Evolutionary conservation across 441 rosid species (phyloP).

Genomic region (Euphorbia schlechtendalii): DNA sequence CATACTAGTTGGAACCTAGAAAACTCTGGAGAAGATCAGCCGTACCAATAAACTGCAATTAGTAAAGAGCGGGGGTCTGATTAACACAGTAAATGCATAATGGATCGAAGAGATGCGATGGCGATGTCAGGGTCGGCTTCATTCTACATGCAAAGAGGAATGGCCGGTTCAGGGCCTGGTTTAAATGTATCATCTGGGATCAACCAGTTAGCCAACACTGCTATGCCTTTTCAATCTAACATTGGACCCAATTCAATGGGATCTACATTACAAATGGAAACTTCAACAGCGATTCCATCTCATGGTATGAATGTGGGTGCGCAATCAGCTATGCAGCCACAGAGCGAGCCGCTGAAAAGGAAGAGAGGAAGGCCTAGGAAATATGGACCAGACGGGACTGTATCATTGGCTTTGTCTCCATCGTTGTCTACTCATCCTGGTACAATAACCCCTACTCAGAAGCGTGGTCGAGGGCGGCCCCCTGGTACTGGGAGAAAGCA

Average conservation of each 20-base stretch:
- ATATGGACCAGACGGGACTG: constrained; percentile 76
- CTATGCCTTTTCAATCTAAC: constrained; percentile 47
- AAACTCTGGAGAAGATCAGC: constrained; percentile 5
- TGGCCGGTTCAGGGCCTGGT: constrained; percentile 45
- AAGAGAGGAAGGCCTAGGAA: constrained; percentile 93
- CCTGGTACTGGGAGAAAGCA: constrained; percentile 87
- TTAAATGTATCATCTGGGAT: constrained; percentile 58
- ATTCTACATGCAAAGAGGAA: constrained; percentile 76
- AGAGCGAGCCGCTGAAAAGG: constrained; percentile 53
- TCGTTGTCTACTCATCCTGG: constrained; percentile 52
- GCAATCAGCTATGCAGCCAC: constrained; percentile 30
- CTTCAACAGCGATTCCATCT: constrained; percentile 40
- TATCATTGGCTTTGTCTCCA: constrained; percentile 80
- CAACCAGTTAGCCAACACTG: constrained; percentile 48
- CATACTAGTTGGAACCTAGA: constrained; percentile 12
- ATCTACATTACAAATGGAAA: constrained; percentile 55
- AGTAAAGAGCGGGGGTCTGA: constrained; percentile 12
- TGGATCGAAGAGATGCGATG: constrained; percentile 96
- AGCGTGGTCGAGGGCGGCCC: constrained; percentile 89
- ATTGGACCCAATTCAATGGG: constrained; percentile 42
- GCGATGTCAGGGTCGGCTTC: constrained; percentile 65
- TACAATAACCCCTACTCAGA: constrained; percentile 51
- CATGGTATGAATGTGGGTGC: constrained; percentile 46
- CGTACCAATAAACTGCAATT: constrained; percentile 6
- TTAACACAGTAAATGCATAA: constrained; percentile 42